Evolutionary conservation across 352 stramenopile genomes (phyloP), one percentile per base, ranked within the genome.

Genomic region (Thraustotheca clavata): DNA sequence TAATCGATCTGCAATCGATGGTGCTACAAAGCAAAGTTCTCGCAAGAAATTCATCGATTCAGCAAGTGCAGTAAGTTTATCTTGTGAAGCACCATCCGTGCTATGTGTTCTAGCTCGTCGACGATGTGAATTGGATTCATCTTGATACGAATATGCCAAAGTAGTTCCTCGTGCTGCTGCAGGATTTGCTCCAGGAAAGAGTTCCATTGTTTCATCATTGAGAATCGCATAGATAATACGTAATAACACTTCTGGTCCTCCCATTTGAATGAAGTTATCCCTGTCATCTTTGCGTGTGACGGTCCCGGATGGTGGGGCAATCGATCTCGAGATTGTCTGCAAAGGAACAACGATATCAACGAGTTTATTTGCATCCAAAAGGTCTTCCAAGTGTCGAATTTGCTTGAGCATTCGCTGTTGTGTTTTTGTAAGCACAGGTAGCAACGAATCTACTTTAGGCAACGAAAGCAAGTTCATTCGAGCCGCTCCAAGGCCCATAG

Each of bases 21-120:
- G 70, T 4, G 86, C 89, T 57, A 91, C 84, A 68, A 92, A 93
- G 71, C 80, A 89, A 24, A 96, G 72, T 40, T 95, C 85, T 11
- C 86, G 70, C 39, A 96, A 68, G 22, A 94, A 43, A 29, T 62
- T 54, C 49, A 49, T 24, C 38, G 31, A 50, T 27, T 34, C 34
- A 1, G 33, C 41, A 24, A 61, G 54, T 14, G n/a, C 22, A 20
- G 38, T 60, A 0, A 59, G 41, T n/a, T 67, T 48, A 32, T 54
- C 48, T 24, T 65, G 20, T 14, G 55, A 66, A 4, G 8, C 11
- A 49, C 24, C 9, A 32, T 38, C 38, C 78, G 59, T 90, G 87
- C 35, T 89, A 62, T 39, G 82, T 77, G 49, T 74, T 71, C 60
- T 81, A 81, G 26, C 76, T 66, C 43, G 80, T 67, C n/a, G 70